phyloP scores from a whole-genome alignment of 2,329 filamentous ascomycete species.

The Lasiodiplodia citricola region DNA sequence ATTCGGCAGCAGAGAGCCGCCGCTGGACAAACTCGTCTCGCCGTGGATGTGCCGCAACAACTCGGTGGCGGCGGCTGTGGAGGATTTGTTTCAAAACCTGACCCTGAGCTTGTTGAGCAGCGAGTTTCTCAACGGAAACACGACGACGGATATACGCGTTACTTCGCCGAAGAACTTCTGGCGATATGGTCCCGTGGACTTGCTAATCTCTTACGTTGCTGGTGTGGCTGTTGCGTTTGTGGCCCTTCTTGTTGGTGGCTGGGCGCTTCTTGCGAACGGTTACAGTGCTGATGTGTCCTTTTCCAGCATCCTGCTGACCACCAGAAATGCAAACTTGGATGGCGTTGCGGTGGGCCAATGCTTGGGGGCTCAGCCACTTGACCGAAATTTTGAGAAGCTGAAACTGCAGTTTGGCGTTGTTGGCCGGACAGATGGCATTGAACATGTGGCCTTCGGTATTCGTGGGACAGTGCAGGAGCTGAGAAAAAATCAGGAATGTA shows the following conservation, averaged over 20 bases:
- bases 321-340: background rate
- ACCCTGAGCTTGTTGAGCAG: constrained; percentile 6
- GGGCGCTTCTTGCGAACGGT: background rate
- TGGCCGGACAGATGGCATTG: background rate
- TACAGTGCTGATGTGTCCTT: constrained; percentile 15
- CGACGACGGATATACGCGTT: background rate
- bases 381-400: background rate
- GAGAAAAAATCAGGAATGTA: background rate
- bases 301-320: background rate
- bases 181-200: background rate
- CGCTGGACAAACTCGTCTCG: background rate
- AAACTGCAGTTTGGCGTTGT: background rate
- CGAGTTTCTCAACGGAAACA: background rate
- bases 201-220: background rate
- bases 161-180: background rate
- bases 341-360: background rate
- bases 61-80: background rate
- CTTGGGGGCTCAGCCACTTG: background rate
- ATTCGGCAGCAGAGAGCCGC: background rate
- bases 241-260: background rate
- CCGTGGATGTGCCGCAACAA: constrained; percentile 7
- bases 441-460: background rate
- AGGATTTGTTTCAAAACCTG: constrained; percentile 10
- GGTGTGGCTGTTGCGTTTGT: background rate
- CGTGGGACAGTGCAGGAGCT: background rate